phyloP scores from a whole-genome alignment of 179 eudicot genomes.

The Silene vulgaris region DNA sequence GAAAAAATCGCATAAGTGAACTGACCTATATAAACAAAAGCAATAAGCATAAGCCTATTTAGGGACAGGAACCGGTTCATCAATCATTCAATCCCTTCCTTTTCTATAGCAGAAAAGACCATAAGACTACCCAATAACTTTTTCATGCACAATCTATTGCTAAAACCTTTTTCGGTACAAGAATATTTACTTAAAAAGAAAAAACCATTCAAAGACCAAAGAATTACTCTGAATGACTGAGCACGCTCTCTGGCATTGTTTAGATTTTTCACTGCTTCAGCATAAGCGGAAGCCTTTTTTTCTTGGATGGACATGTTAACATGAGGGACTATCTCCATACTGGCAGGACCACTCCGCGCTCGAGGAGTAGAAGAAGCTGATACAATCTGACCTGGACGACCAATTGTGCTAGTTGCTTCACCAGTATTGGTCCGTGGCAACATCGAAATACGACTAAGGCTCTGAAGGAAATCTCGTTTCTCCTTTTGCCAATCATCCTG shows the following conservation, averaged over 20 bases:
- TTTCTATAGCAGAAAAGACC: not conserved
- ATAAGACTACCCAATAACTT: not conserved
- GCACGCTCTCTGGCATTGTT: conserved; percentile 75
- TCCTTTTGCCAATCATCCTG: conserved; percentile 98
- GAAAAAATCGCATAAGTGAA: not conserved
- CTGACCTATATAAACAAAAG: not conserved
- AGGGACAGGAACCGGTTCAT: not conserved
- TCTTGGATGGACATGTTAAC: conserved; percentile 59
- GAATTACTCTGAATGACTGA: conserved; percentile 65
- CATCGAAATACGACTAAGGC: conserved; percentile 70
- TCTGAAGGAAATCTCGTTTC: conserved; percentile 83
- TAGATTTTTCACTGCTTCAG: conserved; percentile 64
- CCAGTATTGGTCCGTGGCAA: conserved; percentile 64
- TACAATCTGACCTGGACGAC: conserved; percentile 54
- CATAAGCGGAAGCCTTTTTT: conserved; percentile 76
- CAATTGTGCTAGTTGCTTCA: conserved; percentile 42
- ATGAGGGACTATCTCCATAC: conserved; percentile 59
- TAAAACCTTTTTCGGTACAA: conserved; percentile 1
- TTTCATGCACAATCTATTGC: not conserved
- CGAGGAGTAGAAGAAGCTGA: conserved; percentile 55
- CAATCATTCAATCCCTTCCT: too few species aligned
- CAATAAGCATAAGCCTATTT: conserved; percentile 2
- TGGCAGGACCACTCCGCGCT: conserved; percentile 46
- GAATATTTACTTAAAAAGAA: not conserved
- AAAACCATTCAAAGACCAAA: not conserved